phyloP scores from a whole-genome alignment of 176 grass and related monocot species.

The Triticum timopheevii region DNA sequence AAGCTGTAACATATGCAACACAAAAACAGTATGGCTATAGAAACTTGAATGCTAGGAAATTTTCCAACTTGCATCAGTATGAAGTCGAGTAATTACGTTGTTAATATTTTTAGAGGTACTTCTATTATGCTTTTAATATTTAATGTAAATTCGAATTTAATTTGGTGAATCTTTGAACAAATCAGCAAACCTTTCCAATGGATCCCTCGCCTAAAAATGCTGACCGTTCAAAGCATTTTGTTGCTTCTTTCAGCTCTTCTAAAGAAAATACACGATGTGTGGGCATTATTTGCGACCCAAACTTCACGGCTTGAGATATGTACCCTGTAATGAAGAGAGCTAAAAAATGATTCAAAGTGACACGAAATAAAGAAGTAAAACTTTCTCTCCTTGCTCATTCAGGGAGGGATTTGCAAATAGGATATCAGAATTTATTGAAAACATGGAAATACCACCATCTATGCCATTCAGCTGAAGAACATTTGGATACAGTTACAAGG shows the following conservation, averaged over 20 bases:
- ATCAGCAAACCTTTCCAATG: slow-evolving; percentile 77
- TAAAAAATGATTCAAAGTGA: slow-evolving; percentile 11
- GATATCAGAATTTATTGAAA: background rate
- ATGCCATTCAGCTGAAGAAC: background rate
- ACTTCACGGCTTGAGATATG: slow-evolving; percentile 85
- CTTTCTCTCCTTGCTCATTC: background rate
- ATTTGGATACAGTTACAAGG: background rate
- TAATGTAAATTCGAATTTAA: background rate
- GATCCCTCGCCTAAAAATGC: slow-evolving; percentile 91
- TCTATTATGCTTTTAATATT: slow-evolving; percentile 1
- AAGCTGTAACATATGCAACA: background rate
- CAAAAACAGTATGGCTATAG: background rate
- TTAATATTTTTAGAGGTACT: slow-evolving; percentile 2
- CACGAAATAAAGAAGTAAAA: slow-evolving; percentile 16
- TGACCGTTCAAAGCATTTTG: slow-evolving; percentile 70
- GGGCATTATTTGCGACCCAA: slow-evolving; percentile 78
- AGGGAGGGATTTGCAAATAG: background rate
- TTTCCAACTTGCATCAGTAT: background rate
- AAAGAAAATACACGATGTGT: slow-evolving; percentile 68
- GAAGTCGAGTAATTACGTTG: background rate
- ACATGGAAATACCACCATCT: background rate
- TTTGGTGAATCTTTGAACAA: slow-evolving; percentile 4
- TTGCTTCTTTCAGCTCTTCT: slow-evolving; percentile 94
- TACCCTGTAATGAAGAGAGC: slow-evolving; percentile 58
- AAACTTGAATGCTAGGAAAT: background rate